Evolutionary conservation across 441 rosid genomes (phyloP).

Genomic region (Adansonia rubrostipa): DNA sequence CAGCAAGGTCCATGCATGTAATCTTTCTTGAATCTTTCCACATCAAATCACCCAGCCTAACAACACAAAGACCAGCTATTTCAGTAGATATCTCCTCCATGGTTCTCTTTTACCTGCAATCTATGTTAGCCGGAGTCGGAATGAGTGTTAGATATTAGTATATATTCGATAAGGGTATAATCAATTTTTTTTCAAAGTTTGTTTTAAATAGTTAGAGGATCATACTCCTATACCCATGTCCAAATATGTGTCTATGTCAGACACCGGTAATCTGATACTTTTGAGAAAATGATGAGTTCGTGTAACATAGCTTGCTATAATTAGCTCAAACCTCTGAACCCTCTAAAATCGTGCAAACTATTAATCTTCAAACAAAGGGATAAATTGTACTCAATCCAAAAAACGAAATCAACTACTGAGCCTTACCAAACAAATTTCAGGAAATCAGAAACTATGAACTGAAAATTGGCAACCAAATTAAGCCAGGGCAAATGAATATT

Average conservation of each 20-base stretch:
- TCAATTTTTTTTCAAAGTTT: too few relatives aligned
- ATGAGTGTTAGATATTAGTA: too few relatives aligned
- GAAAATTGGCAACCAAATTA: not conserved
- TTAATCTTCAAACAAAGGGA: constrained; percentile 12
- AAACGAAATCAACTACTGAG: too few relatives aligned
- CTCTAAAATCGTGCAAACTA: constrained; percentile 24
- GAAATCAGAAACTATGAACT: not conserved
- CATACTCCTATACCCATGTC: too few relatives aligned
- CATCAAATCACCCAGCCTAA: constrained; percentile 33
- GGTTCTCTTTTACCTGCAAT: constrained; percentile 23
- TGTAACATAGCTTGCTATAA: not conserved
- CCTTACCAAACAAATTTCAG: not conserved
- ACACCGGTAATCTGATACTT: too few relatives aligned
- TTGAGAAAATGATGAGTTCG: too few relatives aligned
- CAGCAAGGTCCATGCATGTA: constrained; percentile 8
- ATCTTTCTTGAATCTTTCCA: constrained; percentile 30
- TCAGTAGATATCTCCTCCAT: constrained; percentile 57
- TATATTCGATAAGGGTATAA: too few relatives aligned
- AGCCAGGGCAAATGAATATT: not conserved
- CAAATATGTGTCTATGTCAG: too few relatives aligned
- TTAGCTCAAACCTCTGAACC: constrained; percentile 15
- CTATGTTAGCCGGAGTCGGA: too few relatives aligned
- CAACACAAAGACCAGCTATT: constrained; percentile 42
- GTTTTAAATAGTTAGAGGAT: too few relatives aligned
- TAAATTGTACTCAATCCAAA: not conserved